Evolutionary conservation across 2,329 filamentous ascomycete species (phyloP), one percentile per base, ranked within the genome.

Genomic region (Plenodomus tracheiphilus): DNA sequence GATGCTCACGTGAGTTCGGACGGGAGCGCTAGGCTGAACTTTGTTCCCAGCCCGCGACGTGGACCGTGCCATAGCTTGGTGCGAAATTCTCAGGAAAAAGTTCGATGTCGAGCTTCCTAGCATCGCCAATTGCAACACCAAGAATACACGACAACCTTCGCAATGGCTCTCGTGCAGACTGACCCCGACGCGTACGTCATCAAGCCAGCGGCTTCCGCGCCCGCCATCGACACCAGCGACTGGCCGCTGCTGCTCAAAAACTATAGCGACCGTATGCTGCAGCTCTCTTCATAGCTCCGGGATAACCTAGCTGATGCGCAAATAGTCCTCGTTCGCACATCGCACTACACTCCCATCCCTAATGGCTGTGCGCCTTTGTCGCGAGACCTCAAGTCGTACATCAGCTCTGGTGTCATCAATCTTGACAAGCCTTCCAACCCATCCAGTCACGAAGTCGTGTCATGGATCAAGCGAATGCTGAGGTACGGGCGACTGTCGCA

Each of bases 391-490:
- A 97, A 97, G 82, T 91, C 89, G 58, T 99, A 97, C 79, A 86
- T 99, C 73, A 93, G 89, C 74, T 96, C 91, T 58, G 94, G 94
- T 78, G 93, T 99, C 51, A 97, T 99, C 78, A 99, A 99, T 80
- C 86, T 97, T 64, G 90, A 95, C 79, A 96, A 96, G 81, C 94
- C 93, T 49, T 95, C 92, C 44, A 99, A 99, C 80, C 93, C 93
- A 46, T 97, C 92, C 62, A 94, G 88, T 69, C 94, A 99, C 83
- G 94, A 99, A 81, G 94, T 99, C 61, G 94, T 99, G 70, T 93
- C 94, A 61, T 99, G 94, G 94, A 89, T 97, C 65, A 99, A 99
- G 87, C 87, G 93, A 66, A 97, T 97, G 68, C 82, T 99, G 47
- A 87, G 88, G 88, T 91, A 84, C 58, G 52, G 39, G 34, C 15